phyloP scores from a whole-genome alignment of 169 alveolate species.

The Eimeria acervulina region DNA sequence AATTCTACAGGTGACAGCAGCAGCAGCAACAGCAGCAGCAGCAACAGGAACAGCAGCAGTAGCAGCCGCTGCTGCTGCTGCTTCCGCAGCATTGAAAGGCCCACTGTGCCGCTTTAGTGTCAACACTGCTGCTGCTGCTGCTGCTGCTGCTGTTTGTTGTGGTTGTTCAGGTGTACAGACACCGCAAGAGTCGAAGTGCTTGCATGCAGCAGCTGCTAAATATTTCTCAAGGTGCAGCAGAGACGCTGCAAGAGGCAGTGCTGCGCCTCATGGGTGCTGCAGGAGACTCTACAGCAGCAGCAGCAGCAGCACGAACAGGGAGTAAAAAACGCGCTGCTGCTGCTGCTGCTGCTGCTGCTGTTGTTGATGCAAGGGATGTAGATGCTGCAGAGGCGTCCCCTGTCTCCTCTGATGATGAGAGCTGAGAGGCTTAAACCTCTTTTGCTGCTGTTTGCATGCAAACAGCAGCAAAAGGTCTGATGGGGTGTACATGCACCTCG shows the following conservation, averaged over 20 bases:
- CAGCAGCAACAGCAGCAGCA: conserved; percentile 18
- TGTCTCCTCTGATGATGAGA: not conserved
- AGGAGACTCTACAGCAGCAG: too few relatives aligned
- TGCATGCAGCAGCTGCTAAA: not conserved
- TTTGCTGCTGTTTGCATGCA: conserved; percentile 29
- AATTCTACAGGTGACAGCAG: not conserved
- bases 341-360: not conserved
- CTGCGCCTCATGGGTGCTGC: too few relatives aligned
- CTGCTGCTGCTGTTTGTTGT: too few relatives aligned
- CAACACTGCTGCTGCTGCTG: too few relatives aligned
- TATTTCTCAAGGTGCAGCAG: not conserved
- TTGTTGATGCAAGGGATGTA: not conserved
- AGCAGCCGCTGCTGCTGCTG: not conserved
- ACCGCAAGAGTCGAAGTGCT: not conserved
- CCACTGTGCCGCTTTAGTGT: too few relatives aligned
- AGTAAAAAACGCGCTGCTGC: not conserved
- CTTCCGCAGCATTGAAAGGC: too few relatives aligned
- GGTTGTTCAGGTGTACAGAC: too few relatives aligned
- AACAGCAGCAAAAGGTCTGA: not conserved
- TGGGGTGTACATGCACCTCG: not conserved
- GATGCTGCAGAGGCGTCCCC: not conserved
- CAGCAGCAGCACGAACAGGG: not conserved
- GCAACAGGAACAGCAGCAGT: not conserved
- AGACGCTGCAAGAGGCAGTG: too few relatives aligned
- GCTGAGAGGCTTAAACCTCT: not conserved